Evolutionary conservation across 208 protist species (phyloP).

Genomic region (Trypanosoma avium): DNA sequence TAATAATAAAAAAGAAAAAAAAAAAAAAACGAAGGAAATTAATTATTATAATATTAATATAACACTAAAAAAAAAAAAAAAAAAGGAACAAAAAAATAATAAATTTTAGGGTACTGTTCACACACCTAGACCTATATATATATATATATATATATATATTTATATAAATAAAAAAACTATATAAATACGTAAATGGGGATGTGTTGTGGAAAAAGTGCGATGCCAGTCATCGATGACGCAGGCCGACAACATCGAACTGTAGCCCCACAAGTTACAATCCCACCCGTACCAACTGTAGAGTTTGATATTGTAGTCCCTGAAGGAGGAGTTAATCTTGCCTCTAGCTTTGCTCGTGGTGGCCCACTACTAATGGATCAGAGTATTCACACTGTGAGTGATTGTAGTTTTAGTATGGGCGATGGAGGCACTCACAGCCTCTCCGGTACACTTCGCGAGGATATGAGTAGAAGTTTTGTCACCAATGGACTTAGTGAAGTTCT

Average conservation of each 20-base stretch:
- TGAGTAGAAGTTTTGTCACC: constrained; percentile 41
- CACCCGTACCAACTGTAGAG: constrained; percentile 31
- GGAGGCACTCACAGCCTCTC: not conserved
- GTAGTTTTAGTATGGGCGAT: not conserved
- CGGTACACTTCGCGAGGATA: constrained; percentile 37
- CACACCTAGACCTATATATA: not conserved
- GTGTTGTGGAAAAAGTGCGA: constrained; percentile 17
- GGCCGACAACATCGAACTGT: not conserved
- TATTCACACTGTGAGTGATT: constrained; percentile 43
- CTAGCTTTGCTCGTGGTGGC: too few species aligned
- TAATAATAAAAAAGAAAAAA: too few species aligned
- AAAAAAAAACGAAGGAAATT: too few species aligned
- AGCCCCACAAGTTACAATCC: not conserved
- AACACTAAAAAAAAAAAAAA: too few species aligned
- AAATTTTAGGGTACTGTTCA: too few species aligned
- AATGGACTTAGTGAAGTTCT: constrained; percentile 71
- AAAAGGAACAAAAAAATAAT: too few species aligned
- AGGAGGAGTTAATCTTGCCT: not conserved
- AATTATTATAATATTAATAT: too few species aligned
- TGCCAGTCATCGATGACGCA: constrained; percentile 23
- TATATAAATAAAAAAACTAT: not conserved
- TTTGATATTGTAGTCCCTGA: constrained; percentile 63
- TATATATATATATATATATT: constrained; percentile 4
- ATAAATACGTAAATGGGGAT: too few species aligned
- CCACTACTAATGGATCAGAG: constrained; percentile 39